Percentiles rank a stretch among this genome's conserved stretches.
Conservation (phyloP, 352 stramenopile species). For the Phytophthora fragariae region DNA sequence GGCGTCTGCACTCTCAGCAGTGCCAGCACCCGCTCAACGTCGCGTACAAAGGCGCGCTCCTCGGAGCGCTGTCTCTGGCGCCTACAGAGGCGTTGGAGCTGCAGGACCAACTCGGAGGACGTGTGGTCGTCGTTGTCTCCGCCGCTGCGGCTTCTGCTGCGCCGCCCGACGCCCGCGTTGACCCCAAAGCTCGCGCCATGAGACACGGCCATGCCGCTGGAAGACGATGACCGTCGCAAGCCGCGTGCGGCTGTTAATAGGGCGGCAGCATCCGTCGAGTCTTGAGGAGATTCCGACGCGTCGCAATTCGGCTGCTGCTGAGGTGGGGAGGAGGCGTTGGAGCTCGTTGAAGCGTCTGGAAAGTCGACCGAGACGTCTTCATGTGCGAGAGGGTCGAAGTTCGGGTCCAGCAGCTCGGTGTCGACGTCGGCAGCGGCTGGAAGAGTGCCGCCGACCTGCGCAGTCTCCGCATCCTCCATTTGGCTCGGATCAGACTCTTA, state of each 20-base stretch:
- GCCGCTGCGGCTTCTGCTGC: constrained; percentile 37
- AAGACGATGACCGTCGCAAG: constrained; percentile 26
- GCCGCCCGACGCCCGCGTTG: constrained; percentile 7
- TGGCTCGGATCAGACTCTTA: neutral
- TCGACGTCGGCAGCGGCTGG: neutral
- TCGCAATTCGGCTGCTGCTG: constrained; percentile 47
- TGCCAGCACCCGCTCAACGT: constrained; percentile 69
- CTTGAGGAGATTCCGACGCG: constrained; percentile 19
- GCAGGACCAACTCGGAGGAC: constrained; percentile 62
- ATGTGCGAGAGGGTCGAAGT: constrained; percentile 14
- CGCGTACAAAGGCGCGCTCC: constrained; percentile 69
- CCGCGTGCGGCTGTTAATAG: constrained; percentile 20
- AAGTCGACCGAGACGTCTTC: neutral
- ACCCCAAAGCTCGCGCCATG: constrained; percentile 3
- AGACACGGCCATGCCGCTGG: constrained; percentile 9
- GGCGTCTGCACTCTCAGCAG: constrained; percentile 41
- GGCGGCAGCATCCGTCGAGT: neutral
- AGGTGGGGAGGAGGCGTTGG: neutral
- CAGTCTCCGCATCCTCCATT: constrained; percentile 27
- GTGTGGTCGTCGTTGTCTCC: constrained; percentile 35
- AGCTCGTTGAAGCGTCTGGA: neutral
- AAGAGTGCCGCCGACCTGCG: neutral
- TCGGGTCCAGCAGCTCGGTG: neutral
- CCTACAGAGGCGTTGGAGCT: constrained; percentile 68
- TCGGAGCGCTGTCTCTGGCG: constrained; percentile 71